A percentile compares a stretch with the other conserved stretches of the same genome.
Conservation (phyloP, 1,139 yeast genomes). For the Blastobotrys proliferans region DNA sequence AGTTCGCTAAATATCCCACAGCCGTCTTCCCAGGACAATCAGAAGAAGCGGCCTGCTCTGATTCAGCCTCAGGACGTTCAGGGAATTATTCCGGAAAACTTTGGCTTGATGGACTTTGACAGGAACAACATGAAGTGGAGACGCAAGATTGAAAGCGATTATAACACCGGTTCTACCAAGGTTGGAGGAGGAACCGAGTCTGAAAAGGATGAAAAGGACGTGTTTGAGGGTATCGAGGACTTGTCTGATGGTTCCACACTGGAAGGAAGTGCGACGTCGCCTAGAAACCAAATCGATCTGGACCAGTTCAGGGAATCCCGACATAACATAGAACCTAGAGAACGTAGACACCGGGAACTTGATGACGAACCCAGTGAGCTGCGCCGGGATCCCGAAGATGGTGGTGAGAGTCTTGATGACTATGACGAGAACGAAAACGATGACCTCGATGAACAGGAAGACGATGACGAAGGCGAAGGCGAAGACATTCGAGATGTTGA, state of each 20-base stretch:
- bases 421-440: not conserved
- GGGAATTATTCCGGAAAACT: constrained; percentile 20
- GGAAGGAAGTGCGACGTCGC: constrained; percentile 1
- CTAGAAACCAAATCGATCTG: constrained; percentile 1
- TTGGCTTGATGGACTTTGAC: constrained; percentile 26
- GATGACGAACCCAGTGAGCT: constrained; percentile 15
- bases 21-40: not conserved
- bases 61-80: constrained; percentile 26
- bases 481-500: constrained; percentile 2
- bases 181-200: constrained; percentile 13
- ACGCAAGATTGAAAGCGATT: constrained; percentile 14
- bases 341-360: not conserved
- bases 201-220: constrained; percentile 19
- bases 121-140: constrained; percentile 20
- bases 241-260: constrained; percentile 17
- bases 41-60: constrained; percentile 20
- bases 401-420: not conserved
- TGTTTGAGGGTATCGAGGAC: constrained; percentile 31
- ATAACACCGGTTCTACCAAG: constrained; percentile 25
- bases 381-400: not conserved
- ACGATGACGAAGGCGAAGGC: not conserved
- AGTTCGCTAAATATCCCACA: too few species aligned
- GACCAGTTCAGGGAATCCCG: constrained; percentile 7
- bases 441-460: not conserved
- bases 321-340: not conserved